These are phyloP conservation scores for Rhizopogon vesiculosus DNA, from an alignment of 768 basidiomycete genomes.

Conservation along the genomic window DNA sequence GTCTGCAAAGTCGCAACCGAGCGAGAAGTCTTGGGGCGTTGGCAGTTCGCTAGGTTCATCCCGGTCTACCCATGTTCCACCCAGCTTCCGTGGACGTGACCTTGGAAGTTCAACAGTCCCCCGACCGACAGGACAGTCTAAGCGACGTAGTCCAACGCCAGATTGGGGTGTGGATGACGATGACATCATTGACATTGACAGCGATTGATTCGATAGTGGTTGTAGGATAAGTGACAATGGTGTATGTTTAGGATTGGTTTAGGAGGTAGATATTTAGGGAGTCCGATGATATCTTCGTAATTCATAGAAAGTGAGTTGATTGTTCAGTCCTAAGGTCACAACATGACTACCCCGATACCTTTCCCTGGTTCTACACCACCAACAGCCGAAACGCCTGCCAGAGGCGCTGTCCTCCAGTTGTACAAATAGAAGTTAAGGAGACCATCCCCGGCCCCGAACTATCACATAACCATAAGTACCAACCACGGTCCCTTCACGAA, in stretches of 20 bases:
- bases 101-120: conserved; percentile 52
- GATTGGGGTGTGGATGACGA: conserved; percentile 86
- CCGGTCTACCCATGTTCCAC: conserved; percentile 26
- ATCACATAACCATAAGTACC: neutral
- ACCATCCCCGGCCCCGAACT: conserved; percentile 95
- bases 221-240: conserved; percentile 15
- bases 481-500: neutral
- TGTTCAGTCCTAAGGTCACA: conserved; percentile 36
- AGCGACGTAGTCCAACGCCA: conserved; percentile 61
- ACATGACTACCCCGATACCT: conserved; percentile 93
- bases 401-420: conserved; percentile 84
- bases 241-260: neutral
- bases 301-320: neutral
- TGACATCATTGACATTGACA: conserved; percentile 81
- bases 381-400: conserved; percentile 66
- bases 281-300: neutral
- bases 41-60: conserved; percentile 48
- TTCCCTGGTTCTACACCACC: conserved; percentile 53
- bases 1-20: conserved; percentile 25
- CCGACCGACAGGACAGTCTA: conserved; percentile 33
- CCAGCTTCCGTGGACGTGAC: conserved; percentile 29
- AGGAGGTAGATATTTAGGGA: neutral
- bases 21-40: conserved; percentile 35
- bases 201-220: conserved; percentile 60
- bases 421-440: conserved; percentile 90